A percentile compares a stretch with the other conserved stretches of the same genome.
Evolutionary conservation across 192 early-diverging fungal species (phyloP).

Genomic region (Lobulomyces angularis): DNA sequence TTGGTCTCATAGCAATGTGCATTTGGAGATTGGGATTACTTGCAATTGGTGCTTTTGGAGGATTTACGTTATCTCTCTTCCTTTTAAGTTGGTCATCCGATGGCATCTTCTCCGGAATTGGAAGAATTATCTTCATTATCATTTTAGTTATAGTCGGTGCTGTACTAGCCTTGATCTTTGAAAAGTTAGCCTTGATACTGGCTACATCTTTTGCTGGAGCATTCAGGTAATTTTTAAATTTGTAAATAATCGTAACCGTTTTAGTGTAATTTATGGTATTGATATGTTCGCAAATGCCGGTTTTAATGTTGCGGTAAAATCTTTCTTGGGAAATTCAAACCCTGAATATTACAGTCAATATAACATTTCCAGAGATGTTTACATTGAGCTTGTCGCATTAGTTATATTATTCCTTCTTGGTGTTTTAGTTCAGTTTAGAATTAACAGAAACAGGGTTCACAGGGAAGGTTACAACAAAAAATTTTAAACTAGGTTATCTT

Average conservation of each 20-base stretch:
- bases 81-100: too few relatives aligned
- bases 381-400: conserved; percentile 12
- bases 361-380: background rate
- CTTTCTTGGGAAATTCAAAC: background rate
- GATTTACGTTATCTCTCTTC: too few relatives aligned
- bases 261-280: conserved; percentile 17
- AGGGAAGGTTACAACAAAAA: too few relatives aligned
- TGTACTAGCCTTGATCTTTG: conserved; percentile 7
- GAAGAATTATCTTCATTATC: conserved; percentile 15
- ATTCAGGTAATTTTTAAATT: too few relatives aligned
- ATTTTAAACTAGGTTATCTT: too few relatives aligned
- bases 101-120: too few relatives aligned
- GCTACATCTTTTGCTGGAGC: conserved; percentile 18
- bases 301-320: conserved; percentile 9
- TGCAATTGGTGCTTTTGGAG: too few relatives aligned
- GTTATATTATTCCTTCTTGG: conserved; percentile 14
- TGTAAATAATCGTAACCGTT: too few relatives aligned
- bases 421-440: conserved; percentile 13
- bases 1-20: too few relatives aligned
- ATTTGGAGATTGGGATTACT: too few relatives aligned
- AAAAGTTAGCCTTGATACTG: conserved; percentile 17
- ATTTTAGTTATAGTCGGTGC: conserved; percentile 4
- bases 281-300: conserved; percentile 21
- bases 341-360: background rate
- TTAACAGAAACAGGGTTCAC: too few relatives aligned